Evolutionary conservation across 441 rosid genomes (phyloP).

Genomic region (Breynia disticha): DNA sequence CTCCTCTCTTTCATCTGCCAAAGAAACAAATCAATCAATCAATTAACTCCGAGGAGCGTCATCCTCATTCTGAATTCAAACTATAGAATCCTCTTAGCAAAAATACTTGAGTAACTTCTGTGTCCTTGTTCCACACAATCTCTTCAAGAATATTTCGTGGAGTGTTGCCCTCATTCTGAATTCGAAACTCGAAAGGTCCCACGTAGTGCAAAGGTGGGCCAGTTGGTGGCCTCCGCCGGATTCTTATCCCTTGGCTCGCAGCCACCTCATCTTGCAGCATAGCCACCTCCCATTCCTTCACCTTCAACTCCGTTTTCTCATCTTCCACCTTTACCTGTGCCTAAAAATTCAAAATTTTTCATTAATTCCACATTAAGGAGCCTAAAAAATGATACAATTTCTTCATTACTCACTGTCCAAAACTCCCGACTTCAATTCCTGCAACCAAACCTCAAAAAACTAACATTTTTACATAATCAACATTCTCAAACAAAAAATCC

Average conservation of each 20-base stretch:
- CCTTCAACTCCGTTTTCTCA: constrained; percentile 29
- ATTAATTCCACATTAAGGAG: too few relatives aligned
- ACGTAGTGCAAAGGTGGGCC: constrained; percentile 75
- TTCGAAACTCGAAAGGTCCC: constrained; percentile 76
- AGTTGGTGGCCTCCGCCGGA: constrained; percentile 58
- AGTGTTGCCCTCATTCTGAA: constrained; percentile 49
- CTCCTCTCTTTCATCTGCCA: constrained; percentile 51
- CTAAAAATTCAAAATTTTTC: constrained; percentile 15
- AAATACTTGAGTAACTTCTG: constrained; percentile 53
- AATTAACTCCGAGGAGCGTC: too few relatives aligned
- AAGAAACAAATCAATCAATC: constrained; percentile 2
- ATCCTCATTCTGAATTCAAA: too few relatives aligned
- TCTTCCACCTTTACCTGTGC: constrained; percentile 32
- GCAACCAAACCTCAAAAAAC: too few relatives aligned
- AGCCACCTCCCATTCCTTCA: constrained; percentile 78
- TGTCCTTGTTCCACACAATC: constrained; percentile 77
- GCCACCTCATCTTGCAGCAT: constrained; percentile 70
- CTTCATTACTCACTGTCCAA: too few relatives aligned
- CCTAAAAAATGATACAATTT: too few relatives aligned
- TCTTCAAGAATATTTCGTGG: constrained; percentile 85
- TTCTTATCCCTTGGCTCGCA: constrained; percentile 68
- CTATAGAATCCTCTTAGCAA: background rate
- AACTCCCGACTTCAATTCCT: too few relatives aligned
- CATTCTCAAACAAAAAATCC: too few relatives aligned
- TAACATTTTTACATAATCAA: too few relatives aligned